Conservation (phyloP, 805 yeast genomes). For the Candida awuae region DNA sequence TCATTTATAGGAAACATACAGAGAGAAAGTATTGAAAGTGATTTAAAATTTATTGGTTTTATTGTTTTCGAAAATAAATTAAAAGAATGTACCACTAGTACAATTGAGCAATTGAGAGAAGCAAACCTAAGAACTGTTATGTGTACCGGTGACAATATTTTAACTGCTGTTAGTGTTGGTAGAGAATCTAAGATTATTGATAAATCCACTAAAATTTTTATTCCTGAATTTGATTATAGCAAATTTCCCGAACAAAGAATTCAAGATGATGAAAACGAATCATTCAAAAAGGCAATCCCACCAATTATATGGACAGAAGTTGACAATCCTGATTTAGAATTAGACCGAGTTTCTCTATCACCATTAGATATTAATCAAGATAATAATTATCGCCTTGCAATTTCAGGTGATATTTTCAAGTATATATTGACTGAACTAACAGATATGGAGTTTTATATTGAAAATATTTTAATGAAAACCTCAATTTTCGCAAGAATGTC, state of each 20-base stretch:
- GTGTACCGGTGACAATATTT: conserved; percentile 97
- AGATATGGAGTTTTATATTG: conserved; percentile 32
- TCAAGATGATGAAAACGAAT: conserved; percentile 8
- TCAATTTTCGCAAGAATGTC: conserved; percentile 94
- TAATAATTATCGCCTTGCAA: conserved; percentile 58
- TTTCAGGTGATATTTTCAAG: conserved; percentile 90
- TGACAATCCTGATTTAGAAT: conserved; percentile 41
- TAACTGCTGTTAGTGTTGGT: conserved; percentile 92
- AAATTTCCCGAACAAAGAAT: conserved; percentile 5
- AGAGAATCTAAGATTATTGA: conserved; percentile 68
- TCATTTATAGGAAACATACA: conserved; percentile 40
- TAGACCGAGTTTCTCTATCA: conserved; percentile 59
- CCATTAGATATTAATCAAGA: conserved; percentile 33
- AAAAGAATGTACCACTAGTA: conserved; percentile 57
- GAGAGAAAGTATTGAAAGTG: conserved; percentile 62
- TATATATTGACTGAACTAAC: conserved; percentile 54
- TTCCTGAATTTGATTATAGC: conserved; percentile 49
- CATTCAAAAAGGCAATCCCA: conserved; percentile 9
- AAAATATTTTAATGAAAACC: conserved; percentile 59
- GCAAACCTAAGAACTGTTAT: conserved; percentile 80
- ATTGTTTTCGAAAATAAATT: conserved; percentile 88
- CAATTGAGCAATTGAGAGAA: conserved; percentile 47
- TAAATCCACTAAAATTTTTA: conserved; percentile 38
- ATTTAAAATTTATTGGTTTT: conserved; percentile 74
- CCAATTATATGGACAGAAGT: conserved; percentile 62